These are phyloP conservation scores for Suillus paluster DNA, from an alignment of 768 basidiomycete genomes.

Conservation along the genomic window DNA sequence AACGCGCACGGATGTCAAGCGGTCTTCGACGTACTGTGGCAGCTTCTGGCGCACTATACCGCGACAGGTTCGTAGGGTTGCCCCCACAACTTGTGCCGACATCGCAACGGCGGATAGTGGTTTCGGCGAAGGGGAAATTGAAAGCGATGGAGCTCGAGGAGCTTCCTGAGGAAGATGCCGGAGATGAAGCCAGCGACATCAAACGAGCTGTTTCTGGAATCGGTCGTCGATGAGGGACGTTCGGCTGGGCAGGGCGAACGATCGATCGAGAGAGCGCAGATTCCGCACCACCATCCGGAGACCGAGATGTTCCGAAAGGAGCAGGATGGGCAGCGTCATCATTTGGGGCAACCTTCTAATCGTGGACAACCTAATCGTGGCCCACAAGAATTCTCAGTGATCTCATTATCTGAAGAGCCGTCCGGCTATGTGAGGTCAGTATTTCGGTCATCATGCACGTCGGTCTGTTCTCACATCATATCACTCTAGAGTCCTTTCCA, in stretches of 20 bases:
- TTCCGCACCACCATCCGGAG: neutral
- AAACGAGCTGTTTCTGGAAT: neutral
- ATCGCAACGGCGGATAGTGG: neutral
- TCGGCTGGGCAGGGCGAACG: neutral
- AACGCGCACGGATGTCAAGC: neutral
- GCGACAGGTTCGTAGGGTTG: slow-evolving; percentile 22
- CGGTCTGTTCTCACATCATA: too few relatives aligned
- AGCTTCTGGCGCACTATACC: slow-evolving; percentile 14
- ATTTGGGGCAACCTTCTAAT: slow-evolving; percentile 12
- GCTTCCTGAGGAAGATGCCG: slow-evolving; percentile 15
- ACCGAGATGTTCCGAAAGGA: slow-evolving; percentile 25
- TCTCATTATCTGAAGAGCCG: slow-evolving; percentile 12
- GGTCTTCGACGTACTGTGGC: neutral
- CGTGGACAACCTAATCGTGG: too few relatives aligned
- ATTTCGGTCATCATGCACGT: too few relatives aligned
- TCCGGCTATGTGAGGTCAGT: too few relatives aligned
- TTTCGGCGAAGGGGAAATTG: slow-evolving; percentile 13
- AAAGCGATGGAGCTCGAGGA: slow-evolving; percentile 4
- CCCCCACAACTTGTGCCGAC: slow-evolving; percentile 6
- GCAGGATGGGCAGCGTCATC: slow-evolving; percentile 25
- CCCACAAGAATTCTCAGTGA: slow-evolving; percentile 2
- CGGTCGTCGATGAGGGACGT: neutral
- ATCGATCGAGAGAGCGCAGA: neutral
- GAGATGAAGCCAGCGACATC: neutral
- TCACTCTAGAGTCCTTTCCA: too few relatives aligned